Evolutionary conservation across 2,329 filamentous ascomycete genomes (phyloP).

Genomic region (Scorias spongiosa): DNA sequence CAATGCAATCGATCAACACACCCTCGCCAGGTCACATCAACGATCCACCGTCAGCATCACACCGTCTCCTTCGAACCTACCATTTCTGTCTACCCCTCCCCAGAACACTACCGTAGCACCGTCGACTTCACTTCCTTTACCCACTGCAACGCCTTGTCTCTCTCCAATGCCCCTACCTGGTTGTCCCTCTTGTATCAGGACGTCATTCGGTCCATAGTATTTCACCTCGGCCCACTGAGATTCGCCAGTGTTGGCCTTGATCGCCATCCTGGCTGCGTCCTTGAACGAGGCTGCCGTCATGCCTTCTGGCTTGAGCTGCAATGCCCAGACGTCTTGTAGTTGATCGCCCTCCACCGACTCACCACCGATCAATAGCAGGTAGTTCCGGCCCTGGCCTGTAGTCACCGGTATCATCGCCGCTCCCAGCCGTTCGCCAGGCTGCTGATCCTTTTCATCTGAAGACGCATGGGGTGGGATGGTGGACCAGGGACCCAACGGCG

Average conservation of each 20-base stretch:
- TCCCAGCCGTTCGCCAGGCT: constrained; percentile 28
- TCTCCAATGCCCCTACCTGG: constrained; percentile 24
- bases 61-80: constrained; percentile 26
- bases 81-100: constrained; percentile 35
- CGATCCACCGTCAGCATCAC: constrained; percentile 25
- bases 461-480: constrained; percentile 21
- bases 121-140: constrained; percentile 29
- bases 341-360: constrained; percentile 11
- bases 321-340: constrained; percentile 34
- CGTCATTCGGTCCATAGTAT: constrained; percentile 29
- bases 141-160: constrained; percentile 24
- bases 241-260: constrained; percentile 32
- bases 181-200: constrained; percentile 18
- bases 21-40: neutral
- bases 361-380: constrained; percentile 37
- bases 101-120: constrained; percentile 36
- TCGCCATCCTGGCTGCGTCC: constrained; percentile 31
- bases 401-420: constrained; percentile 32
- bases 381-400: constrained; percentile 38
- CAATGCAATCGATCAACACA: too few relatives aligned
- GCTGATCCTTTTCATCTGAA: constrained; percentile 23
- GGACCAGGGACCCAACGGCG: constrained; percentile 24
- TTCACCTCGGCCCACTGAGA: constrained; percentile 37
- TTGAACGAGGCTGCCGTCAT: constrained; percentile 35
- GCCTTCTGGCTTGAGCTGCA: constrained; percentile 35